phyloP scores from a whole-genome alignment of 1,284 basidiomycete species.

The Papiliotrema flavescens region DNA sequence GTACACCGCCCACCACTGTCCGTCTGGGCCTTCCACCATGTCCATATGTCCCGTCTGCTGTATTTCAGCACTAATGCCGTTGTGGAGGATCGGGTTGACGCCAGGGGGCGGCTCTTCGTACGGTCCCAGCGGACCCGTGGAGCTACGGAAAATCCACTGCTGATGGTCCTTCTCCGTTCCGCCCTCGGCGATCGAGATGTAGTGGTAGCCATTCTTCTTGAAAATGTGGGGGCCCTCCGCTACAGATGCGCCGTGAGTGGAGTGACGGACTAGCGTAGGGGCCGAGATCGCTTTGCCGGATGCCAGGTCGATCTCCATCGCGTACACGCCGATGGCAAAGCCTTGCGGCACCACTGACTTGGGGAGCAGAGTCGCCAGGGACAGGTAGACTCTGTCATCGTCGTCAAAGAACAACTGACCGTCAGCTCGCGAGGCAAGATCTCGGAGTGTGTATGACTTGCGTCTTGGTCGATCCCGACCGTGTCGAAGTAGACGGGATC shows the following conservation, averaged over 20 bases:
- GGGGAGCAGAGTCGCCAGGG: constrained; percentile 5
- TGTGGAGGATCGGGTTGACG: constrained; percentile 21
- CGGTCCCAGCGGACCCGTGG: constrained; percentile 1
- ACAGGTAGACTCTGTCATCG: constrained; percentile 20
- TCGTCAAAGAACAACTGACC: constrained; percentile 25
- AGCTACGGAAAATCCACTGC: constrained; percentile 6
- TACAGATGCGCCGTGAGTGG: constrained; percentile 5
- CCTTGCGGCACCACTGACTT: not conserved
- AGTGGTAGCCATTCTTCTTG: constrained; percentile 19
- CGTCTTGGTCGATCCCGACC: constrained; percentile 27
- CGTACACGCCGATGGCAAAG: constrained; percentile 3
- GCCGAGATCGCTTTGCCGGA: not conserved
- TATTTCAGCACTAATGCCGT: constrained; percentile 5
- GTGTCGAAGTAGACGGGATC: constrained; percentile 23
- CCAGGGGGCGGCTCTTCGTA: constrained; percentile 7
- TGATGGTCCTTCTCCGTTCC: constrained; percentile 23
- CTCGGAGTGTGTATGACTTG: constrained; percentile 4
- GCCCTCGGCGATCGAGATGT: constrained; percentile 34
- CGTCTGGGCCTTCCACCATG: constrained; percentile 17
- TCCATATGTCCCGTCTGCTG: constrained; percentile 29
- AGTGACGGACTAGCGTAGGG: constrained; percentile 1
- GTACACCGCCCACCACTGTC: constrained; percentile 25
- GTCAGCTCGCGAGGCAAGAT: not conserved
- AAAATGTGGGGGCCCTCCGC: constrained; percentile 33
- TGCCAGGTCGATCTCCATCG: constrained; percentile 8